Conservation (phyloP, 2,329 filamentous ascomycete genomes). For the Cordyceps cicadae region DNA sequence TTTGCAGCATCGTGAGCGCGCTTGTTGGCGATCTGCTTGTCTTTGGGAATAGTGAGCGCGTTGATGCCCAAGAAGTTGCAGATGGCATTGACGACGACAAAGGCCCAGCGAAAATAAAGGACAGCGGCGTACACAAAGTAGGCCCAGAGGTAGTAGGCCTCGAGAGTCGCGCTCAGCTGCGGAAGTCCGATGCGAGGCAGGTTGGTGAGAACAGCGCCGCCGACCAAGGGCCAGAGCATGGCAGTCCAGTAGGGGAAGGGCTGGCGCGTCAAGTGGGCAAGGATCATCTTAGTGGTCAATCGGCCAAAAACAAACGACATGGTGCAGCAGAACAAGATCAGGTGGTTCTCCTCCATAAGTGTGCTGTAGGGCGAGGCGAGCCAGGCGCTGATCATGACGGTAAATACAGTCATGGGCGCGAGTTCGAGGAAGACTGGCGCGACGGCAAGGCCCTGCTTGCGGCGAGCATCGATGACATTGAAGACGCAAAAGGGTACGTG, state of each 20-base stretch:
- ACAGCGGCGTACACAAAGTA: constrained; percentile 77
- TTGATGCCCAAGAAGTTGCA: constrained; percentile 90
- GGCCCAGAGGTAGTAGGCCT: constrained; percentile 72
- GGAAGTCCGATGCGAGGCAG: constrained; percentile 68
- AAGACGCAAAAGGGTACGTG: constrained; percentile 86
- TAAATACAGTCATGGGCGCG: constrained; percentile 83
- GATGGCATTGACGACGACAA: constrained; percentile 82
- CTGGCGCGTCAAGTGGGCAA: constrained; percentile 86
- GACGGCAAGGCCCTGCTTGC: constrained; percentile 62
- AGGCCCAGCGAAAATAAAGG: constrained; percentile 92
- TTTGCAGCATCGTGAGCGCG: constrained; percentile 32
- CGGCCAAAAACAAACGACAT: constrained; percentile 97
- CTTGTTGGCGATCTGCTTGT: constrained; percentile 51
- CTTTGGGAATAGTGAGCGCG: constrained; percentile 73
- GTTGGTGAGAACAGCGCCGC: constrained; percentile 76
- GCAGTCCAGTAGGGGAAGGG: constrained; percentile 96
- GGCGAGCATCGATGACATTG: constrained; percentile 74
- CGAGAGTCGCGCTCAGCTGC: constrained; percentile 54
- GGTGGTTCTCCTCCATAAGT: constrained; percentile 72
- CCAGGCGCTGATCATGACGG: constrained; percentile 68
- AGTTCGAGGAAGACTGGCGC: constrained; percentile 85
- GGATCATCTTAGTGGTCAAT: constrained; percentile 98
- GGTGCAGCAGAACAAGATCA: constrained; percentile 85
- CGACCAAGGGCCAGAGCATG: constrained; percentile 77
- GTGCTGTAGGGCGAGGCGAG: constrained; percentile 82